Evolutionary conservation across 441 rosid species (phyloP).

Genomic region (Bruguiera hainesii): DNA sequence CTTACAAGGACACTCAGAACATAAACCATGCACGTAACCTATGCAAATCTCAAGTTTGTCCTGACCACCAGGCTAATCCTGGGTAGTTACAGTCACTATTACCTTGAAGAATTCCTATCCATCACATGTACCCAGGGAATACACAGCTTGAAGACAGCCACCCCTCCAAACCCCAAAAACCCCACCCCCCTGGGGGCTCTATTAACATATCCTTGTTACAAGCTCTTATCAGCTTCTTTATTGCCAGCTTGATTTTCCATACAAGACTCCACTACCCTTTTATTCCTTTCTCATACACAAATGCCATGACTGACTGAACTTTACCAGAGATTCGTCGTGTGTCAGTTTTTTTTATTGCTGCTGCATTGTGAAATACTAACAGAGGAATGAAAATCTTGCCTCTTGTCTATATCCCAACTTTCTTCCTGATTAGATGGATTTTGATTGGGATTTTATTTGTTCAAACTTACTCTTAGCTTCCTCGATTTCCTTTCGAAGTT

Average conservation of each 20-base stretch:
- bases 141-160: neutral
- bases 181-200: conserved; percentile 7
- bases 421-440: conserved; percentile 3
- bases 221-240: conserved; percentile 11
- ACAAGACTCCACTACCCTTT: neutral
- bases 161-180: neutral
- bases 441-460: conserved; percentile 21
- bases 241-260: conserved; percentile 7
- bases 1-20: no score
- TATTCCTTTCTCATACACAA: conserved; percentile 27
- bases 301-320: conserved; percentile 20
- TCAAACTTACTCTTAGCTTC: conserved; percentile 40
- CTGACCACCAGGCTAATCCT: no score
- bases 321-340: neutral
- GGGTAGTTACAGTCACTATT: neutral
- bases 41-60: no score
- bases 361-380: no score
- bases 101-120: neutral
- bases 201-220: neutral
- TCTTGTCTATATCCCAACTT: neutral
- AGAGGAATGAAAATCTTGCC: neutral
- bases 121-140: no score
- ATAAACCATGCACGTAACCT: no score
- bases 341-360: neutral
- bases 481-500: conserved; percentile 41